Base-by-base conservation (phyloP, 2,329 filamentous ascomycete genomes). In the Gaeumannomyces sp. region DNA sequence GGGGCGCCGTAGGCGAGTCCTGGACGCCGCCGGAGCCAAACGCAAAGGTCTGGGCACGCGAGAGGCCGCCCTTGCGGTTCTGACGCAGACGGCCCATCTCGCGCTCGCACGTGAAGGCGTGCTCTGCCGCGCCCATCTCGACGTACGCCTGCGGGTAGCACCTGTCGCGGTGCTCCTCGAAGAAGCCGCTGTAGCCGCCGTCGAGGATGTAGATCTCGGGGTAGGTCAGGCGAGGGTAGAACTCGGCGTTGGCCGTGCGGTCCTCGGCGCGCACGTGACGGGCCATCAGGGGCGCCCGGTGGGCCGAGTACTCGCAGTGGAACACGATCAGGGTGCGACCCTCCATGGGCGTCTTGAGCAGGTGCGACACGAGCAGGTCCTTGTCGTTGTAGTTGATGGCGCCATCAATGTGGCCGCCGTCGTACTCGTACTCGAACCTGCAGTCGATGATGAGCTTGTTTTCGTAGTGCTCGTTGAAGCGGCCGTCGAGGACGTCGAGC, bases 321-420 rank as follows among this genome's bases (percentile, higher is more conserved):
- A 99, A 92, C 70, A 99, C 88, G 67, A 99, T 78, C 14, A 97
- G 82, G 0, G 93, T 95, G 69, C 87, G 89, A 62, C 89, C 85
- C 60, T 85, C 79, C 71, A 89, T 86, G 25, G 83, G 82, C 28
- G 80, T 83, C 65, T 86, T 79, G 76, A 99, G 97, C 61, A 99
- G 85, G 70, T 93, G 87, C 64, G 82, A 82, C 11, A 92, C 87
- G 66, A 99, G 83, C 67, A 90, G 80, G 72, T 99, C 94, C 78
- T 97, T 97, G 80, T 97, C 92, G 78, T 97, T 98, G 81, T 93
- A 95, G 81, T 99, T 99, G 78, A 97, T 83, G 59, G 95, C 95
- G 25, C 91, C 91, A 70, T 93, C 86, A 73, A 99, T 97, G 76
- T 99, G 95, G 45, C 95, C 95, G 65, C 95, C 95, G 22, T 97